Conservation (phyloP, 2,329 filamentous ascomycete species). For the Fusarium paranaense region DNA sequence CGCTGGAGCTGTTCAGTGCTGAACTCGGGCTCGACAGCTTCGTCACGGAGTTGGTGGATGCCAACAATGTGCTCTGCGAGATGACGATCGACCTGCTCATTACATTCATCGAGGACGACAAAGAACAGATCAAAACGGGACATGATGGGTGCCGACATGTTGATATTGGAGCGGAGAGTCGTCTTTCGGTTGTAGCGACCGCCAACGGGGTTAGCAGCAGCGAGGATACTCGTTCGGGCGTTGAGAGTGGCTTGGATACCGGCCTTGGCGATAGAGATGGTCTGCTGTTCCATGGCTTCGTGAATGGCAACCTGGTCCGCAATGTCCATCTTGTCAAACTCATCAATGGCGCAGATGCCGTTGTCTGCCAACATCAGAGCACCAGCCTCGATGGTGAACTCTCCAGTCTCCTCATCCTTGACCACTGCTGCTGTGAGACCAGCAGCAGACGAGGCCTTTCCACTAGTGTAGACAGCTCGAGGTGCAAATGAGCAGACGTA, state of each 20-base stretch:
- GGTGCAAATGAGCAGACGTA: slow-evolving; percentile 98
- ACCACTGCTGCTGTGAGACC: slow-evolving; percentile 97
- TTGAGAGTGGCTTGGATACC: slow-evolving; percentile 98
- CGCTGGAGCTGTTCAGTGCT: slow-evolving; percentile 96
- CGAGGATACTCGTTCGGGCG: slow-evolving; percentile 93
- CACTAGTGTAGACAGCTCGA: slow-evolving; percentile 95
- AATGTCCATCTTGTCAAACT: slow-evolving; percentile 99
- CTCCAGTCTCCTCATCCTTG: slow-evolving; percentile 97
- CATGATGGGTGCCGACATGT: slow-evolving; percentile 99
- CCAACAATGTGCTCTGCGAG: slow-evolving; percentile 94
- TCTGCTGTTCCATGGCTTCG: slow-evolving; percentile 99
- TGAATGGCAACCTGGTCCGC: slow-evolving; percentile 97
- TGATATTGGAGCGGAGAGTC: slow-evolving; percentile 93
- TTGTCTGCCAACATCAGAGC: slow-evolving; percentile 98
- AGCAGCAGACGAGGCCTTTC: slow-evolving; percentile 95
- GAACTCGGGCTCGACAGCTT: slow-evolving; percentile 91
- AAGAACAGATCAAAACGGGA: slow-evolving; percentile 99
- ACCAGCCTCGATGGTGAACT: slow-evolving; percentile 98
- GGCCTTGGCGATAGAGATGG: slow-evolving; percentile 97
- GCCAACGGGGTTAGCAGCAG: slow-evolving; percentile 94
- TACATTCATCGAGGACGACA: slow-evolving; percentile 95
- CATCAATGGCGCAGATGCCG: slow-evolving; percentile 97
- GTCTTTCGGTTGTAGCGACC: slow-evolving; percentile 98
- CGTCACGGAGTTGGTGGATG: slow-evolving; percentile 92
- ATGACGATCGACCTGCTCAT: slow-evolving; percentile 89